Base-by-base conservation (phyloP, 2,329 filamentous ascomycete species). In the Pezizomycotina sp. region DNA sequence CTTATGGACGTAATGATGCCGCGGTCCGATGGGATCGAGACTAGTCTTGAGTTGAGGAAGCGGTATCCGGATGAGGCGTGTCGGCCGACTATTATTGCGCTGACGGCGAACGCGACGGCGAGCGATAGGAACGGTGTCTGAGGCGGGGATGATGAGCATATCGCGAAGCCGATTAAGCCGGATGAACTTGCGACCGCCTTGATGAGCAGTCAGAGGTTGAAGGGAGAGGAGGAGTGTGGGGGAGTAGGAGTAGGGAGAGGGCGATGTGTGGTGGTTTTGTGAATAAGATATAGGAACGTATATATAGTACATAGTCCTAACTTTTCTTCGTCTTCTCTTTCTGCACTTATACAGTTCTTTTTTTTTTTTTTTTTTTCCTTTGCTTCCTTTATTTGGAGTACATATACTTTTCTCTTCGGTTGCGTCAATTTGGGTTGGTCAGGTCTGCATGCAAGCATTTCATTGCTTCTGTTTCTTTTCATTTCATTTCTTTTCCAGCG, bases 31-130 rank as follows among this genome's bases (percentile, higher is more conserved):
- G 50, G 50, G 18, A 50, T 52, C 20, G 47, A 50, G 33, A 50
- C 50, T 22, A 50, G 47, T 20, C 43, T 47, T 25, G 49, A 51
- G 27, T 39, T 51, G 4, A 45, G 36, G 29, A 48, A 47, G 30
- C 44, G 49, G 30, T 51, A 51, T 31, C 31, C 38, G 8, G 47
- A 50, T 30, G 35, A 39, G 19, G 43, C 81, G 43, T n/a, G n/a
- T n/a, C 71, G 86, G 34, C 92, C 86, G 8, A 84, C 89, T 7
- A 92, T 98, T 52, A 92, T 98, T 52, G 89, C 89, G 1, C 68
- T 98, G 31, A 98, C 89, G 10, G 89, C 89, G 1, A 89, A 98
- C 60, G 89, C 89, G 49, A 98, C 95, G 82, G 75, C 95, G 61
- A 86, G 84, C 47, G 89, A 98, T 54, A 73, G 89, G 31, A n/a